These are phyloP conservation scores for Pythium sp. DNA, from an alignment of 352 stramenopile species.

Conservation along the genomic window DNA sequence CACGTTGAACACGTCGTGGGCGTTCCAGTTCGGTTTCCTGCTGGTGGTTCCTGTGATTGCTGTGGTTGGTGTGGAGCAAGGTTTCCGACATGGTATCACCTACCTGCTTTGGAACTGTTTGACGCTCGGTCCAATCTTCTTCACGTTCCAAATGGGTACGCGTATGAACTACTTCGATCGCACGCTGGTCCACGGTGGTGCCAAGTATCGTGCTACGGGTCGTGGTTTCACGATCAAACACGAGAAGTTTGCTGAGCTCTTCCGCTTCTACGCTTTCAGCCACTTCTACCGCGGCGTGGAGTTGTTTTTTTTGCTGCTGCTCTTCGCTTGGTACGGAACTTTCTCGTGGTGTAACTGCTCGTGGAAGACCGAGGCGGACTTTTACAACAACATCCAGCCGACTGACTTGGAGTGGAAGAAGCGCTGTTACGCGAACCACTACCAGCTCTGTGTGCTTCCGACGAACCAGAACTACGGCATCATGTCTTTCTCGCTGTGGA, in stretches of 20 bases:
- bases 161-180: constrained; percentile 98
- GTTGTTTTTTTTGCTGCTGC: constrained; percentile 78
- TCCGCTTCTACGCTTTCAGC: constrained; percentile 96
- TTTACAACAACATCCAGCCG: constrained; percentile 75
- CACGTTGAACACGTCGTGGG: constrained; percentile 96
- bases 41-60: constrained; percentile 97
- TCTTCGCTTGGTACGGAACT: constrained; percentile 90
- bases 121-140: constrained; percentile 98
- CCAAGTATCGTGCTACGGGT: constrained; percentile 97
- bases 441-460: constrained; percentile 90
- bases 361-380: constrained; percentile 65
- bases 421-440: constrained; percentile 78
- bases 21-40: constrained; percentile 94
- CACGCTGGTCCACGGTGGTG: constrained; percentile 96
- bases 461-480: constrained; percentile 97
- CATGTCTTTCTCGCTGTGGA: constrained; percentile 95
- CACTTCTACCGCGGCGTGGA: constrained; percentile 98
- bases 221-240: constrained; percentile 99
- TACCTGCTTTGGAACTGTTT: constrained; percentile 94
- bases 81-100: constrained; percentile 91
- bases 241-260: constrained; percentile 97
- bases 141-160: constrained; percentile 99
- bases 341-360: constrained; percentile 92
- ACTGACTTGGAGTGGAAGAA: constrained; percentile 73
- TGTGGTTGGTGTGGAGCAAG: constrained; percentile 93